Percentiles rank a stretch among this genome's conserved stretches.
These are phyloP conservation scores for Monosporozyma servazzii DNA, from an alignment of 805 yeast species.

Conservation along the genomic window DNA sequence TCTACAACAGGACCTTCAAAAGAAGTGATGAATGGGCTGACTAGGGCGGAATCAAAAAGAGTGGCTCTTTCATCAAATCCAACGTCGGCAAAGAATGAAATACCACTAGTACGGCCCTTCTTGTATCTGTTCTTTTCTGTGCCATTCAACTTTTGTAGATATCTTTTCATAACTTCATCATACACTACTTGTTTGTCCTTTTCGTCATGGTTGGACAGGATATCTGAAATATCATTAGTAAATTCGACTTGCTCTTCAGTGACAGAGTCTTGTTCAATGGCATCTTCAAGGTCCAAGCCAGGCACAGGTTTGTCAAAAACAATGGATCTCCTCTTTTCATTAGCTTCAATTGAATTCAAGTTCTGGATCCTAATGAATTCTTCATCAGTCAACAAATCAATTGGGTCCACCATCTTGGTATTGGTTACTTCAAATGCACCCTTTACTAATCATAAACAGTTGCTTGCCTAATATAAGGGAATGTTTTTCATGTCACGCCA, in stretches of 20 bases:
- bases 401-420: neutral
- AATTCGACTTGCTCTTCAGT: neutral
- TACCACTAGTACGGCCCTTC: constrained; percentile 9
- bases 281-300: neutral
- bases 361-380: constrained; percentile 19
- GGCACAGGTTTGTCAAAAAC: constrained; percentile 7
- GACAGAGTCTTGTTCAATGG: neutral
- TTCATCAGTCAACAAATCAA: constrained; percentile 17
- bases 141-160: constrained; percentile 7
- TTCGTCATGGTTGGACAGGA: constrained; percentile 1
- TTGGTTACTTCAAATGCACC: neutral
- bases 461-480: neutral
- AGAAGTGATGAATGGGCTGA: constrained; percentile 24
- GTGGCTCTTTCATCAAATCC: constrained; percentile 36
- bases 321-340: constrained; percentile 11
- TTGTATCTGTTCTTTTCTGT: constrained; percentile 8
- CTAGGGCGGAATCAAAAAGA: constrained; percentile 41
- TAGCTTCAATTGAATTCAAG: constrained; percentile 15
- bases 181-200: neutral
- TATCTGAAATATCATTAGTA: neutral
- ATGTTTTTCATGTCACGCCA: neutral
- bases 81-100: constrained; percentile 48
- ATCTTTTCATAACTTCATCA: constrained; percentile 7
- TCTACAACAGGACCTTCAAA: constrained; percentile 26
- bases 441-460: neutral